Evolutionary conservation across 805 yeast genomes (phyloP), one percentile per base, ranked within the genome.

Genomic region (Candida lessepsii): DNA sequence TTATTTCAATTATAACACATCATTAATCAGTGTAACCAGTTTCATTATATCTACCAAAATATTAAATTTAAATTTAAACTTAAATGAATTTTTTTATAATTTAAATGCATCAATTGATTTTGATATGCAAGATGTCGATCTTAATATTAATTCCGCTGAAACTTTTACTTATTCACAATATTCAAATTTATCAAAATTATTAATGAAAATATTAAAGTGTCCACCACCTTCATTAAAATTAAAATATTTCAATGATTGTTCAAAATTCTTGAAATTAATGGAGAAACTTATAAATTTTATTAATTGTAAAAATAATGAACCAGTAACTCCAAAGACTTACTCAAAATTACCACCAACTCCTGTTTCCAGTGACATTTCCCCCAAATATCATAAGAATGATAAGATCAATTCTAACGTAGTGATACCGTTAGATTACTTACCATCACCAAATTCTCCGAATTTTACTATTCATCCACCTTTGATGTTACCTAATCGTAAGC

Each of bases 1-100:
- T 42, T 75, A 80, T 41, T 75, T 77, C 55, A 70, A 70, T 47
- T 75, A 83, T 31, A 65, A 75, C 42, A 76, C 83, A 31, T 70
- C 84, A 9, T 65, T 63, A 39, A 57, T 81, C 30, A 71, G 76
- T 18, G 66, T 81, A 32, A 63, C 75, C 35, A 60, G 68, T 24
- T 63, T 67, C 36, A 57, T 70, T 37, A 40, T 46, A 8, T 29
- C 52, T 6, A 44, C 40, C 9, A 42, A 39, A 18, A 45, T 45
- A 7, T 53, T 65, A 47, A 63, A 65, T 21, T 59, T 59, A 52
- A 63, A 54, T 49, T 59, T 61, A 46, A 63, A 67, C 37, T 46
- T 62, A 33, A 48, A 29, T 29, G 48, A 48, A 14, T 45, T 41
- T 26, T 39, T 48, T 2, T n/a, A 39, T 20, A 29, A 20, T 29